These are phyloP conservation scores for Penicillium antarcticum DNA, from an alignment of 495 filamentous ascomycete genomes.

Conservation along the genomic window DNA sequence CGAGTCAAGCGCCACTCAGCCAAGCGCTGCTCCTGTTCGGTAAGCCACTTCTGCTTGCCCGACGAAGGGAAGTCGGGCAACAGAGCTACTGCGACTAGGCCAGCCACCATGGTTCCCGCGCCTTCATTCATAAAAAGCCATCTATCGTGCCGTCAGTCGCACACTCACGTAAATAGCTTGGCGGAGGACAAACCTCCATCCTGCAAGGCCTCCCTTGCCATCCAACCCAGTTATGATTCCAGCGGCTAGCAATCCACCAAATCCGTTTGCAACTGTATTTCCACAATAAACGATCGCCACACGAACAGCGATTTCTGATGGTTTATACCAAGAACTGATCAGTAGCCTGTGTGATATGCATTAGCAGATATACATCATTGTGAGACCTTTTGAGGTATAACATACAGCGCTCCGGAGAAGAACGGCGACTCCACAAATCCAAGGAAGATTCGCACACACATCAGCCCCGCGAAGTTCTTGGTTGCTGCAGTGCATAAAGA, in stretches of 20 bases:
- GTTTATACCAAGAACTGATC: slow-evolving; percentile 23
- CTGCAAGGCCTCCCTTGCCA: slow-evolving; percentile 13
- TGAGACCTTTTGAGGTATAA: no score
- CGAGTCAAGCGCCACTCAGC: slow-evolving; percentile 13
- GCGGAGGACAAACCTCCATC: slow-evolving; percentile 13
- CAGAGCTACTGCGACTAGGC: slow-evolving; percentile 12
- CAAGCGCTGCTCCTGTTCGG: slow-evolving; percentile 15
- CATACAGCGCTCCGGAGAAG: slow-evolving; percentile 40
- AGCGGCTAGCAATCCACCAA: slow-evolving; percentile 19
- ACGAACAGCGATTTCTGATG: slow-evolving; percentile 18
- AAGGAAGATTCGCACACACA: slow-evolving; percentile 34
- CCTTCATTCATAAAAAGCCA: slow-evolving; percentile 24
- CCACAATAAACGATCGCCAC: slow-evolving; percentile 23
- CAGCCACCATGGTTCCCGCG: slow-evolving; percentile 20
- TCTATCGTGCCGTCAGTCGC: background rate
- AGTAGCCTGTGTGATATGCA: no score
- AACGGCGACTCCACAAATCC: slow-evolving; percentile 49
- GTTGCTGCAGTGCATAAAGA: slow-evolving; percentile 38
- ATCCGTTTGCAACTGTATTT: slow-evolving; percentile 23
- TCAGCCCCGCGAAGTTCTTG: slow-evolving; percentile 37
- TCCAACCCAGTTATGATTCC: slow-evolving; percentile 16
- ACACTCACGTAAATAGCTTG: background rate
- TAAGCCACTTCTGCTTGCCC: slow-evolving; percentile 19
- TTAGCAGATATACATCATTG: no score
- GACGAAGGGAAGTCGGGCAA: slow-evolving; percentile 20